Conservation (phyloP, 495 filamentous ascomycete species). For the Sporormia fimetaria region DNA sequence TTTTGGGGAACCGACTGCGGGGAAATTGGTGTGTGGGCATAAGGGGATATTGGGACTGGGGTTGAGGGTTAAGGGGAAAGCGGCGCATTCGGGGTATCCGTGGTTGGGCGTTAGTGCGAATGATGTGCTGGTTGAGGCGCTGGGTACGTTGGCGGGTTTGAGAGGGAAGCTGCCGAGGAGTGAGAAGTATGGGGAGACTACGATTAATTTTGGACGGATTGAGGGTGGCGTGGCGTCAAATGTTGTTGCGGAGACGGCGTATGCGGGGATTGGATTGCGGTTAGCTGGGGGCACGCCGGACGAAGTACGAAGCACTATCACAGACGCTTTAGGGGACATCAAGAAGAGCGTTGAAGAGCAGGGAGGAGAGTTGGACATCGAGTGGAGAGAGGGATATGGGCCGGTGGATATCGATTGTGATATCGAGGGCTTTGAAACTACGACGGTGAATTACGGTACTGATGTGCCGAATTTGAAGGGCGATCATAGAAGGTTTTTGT, state of each 20-base stretch:
- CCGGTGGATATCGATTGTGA: conserved; percentile 70
- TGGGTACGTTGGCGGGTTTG: conserved; percentile 50
- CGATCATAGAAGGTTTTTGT: conserved; percentile 71
- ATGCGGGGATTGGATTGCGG: conserved; percentile 55
- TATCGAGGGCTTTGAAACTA: conserved; percentile 69
- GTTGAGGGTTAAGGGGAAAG: conserved; percentile 57
- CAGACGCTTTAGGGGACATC: conserved; percentile 41
- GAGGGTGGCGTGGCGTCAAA: conserved; percentile 79
- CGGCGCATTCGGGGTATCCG: conserved; percentile 83
- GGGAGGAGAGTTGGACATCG: conserved; percentile 47
- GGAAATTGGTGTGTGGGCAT: conserved; percentile 76
- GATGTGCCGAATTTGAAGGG: conserved; percentile 70
- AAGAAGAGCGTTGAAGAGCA: conserved; percentile 34
- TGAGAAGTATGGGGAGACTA: conserved; percentile 71
- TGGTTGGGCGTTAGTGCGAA: conserved; percentile 73
- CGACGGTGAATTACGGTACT: conserved; percentile 82
- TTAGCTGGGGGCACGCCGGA: conserved; percentile 60
- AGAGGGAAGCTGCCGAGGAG: conserved; percentile 54
- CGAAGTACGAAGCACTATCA: conserved; percentile 44
- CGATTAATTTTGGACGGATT: conserved; percentile 70
- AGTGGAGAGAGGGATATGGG: conserved; percentile 53
- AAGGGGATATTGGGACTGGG: conserved; percentile 64
- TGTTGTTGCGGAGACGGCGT: conserved; percentile 66
- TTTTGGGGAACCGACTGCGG: conserved; percentile 87
- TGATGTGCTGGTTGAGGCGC: conserved; percentile 55